Base-by-base conservation (phyloP, 1,284 basidiomycete genomes). In the Wallemia ichthyophaga region DNA sequence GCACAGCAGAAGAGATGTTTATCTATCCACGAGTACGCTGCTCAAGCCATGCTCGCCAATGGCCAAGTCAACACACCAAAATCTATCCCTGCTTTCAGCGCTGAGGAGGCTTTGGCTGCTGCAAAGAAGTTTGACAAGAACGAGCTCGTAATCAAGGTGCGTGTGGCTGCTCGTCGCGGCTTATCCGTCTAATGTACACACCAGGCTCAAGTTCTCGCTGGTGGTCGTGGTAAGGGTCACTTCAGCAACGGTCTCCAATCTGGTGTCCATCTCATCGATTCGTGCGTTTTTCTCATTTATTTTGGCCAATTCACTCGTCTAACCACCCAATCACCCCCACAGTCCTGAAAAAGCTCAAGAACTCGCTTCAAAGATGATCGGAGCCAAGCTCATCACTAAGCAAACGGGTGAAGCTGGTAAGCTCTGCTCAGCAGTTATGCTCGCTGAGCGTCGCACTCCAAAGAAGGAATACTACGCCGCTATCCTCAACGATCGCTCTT, bases 391-490 rank as follows among this genome's bases (percentile, higher is more conserved):
- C 66, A 96, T 99, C 75, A 98, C 94, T 63, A 99, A 99, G 72
- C 94, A 99, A 72, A 99, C 94, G 24, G 94, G 94, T 65, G 84
- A 83, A 61, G 81, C 69, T 59, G 94, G 94, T 60, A 81, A 91
- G 63, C 71, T 89, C 65, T 98, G 94, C 76, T 98, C 96, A 67
- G 83, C 92, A 64, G 89, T 99, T 67, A 98, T 99, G 94, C 77
- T 99, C 61, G 94, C 94, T 19, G 91, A 98, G 73, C 82, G 86
- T 64, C 83, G 89, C 63, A 80, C 86, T 61, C 87, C 92, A 56
- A 78, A 81, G 58, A 92, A 99, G 71, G 94, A 99, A 71, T 98
- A 98, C 76, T 99, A 99, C 69, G 84, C 92, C 59, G 94, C 94
- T 27, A 79, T 98, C 57, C 78, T 99, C 62, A 96, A 96, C 70